Percentiles rank a stretch among this genome's conserved stretches.
Conservation (phyloP, 2,329 filamentous ascomycete species). For the Basipetospora sp. region DNA sequence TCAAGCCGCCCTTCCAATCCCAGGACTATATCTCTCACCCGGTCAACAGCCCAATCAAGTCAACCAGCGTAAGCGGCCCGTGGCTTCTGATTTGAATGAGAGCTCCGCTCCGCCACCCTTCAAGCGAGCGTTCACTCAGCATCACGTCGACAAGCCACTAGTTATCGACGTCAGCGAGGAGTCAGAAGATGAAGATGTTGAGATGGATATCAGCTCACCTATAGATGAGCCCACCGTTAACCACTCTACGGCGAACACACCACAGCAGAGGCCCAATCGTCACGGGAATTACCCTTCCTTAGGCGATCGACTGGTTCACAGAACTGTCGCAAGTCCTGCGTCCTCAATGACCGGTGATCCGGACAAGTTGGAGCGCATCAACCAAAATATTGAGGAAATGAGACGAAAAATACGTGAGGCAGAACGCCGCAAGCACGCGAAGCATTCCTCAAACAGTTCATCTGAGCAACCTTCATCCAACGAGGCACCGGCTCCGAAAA, state of each 20-base stretch:
- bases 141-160: constrained; percentile 44
- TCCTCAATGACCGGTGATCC: constrained; percentile 9
- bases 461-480: constrained; percentile 1
- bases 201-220: constrained; percentile 50
- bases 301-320: no score
- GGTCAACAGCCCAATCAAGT: constrained; percentile 11
- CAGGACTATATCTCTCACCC: constrained; percentile 22
- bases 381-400: constrained; percentile 45
- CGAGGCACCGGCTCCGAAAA: not conserved
- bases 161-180: constrained; percentile 76
- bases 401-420: constrained; percentile 44
- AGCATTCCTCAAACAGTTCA: not conserved
- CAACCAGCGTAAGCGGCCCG: constrained; percentile 27
- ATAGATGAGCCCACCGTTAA: constrained; percentile 14
- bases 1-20: constrained; percentile 15
- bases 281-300: no score
- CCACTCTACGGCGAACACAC: constrained; percentile 18
- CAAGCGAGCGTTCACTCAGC: constrained; percentile 51
- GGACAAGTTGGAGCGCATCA: constrained; percentile 34
- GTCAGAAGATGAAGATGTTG: constrained; percentile 45
- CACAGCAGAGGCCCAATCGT: no score
- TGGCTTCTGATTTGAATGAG: constrained; percentile 59
- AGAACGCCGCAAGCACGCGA: constrained; percentile 35
- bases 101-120: constrained; percentile 20
- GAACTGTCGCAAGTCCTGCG: no score